Evolutionary conservation across 805 yeast genomes (phyloP).

Genomic region (Yarrowia sp.): DNA sequence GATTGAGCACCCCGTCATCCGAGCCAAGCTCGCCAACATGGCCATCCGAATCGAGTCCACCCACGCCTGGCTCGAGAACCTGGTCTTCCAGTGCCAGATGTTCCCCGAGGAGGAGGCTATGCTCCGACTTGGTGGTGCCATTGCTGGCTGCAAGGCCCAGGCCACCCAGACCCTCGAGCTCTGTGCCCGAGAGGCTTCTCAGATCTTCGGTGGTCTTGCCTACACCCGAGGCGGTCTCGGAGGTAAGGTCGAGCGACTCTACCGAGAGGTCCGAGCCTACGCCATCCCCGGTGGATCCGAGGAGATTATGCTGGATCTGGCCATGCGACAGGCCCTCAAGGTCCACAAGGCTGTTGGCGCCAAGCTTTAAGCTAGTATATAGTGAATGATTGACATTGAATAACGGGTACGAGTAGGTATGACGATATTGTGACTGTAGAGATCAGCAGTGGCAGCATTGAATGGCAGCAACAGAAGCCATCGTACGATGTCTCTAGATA

Average conservation of each 20-base stretch:
- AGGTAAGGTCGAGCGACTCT: constrained; percentile 44
- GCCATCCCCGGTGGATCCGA: constrained; percentile 48
- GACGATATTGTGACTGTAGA: too few relatives aligned
- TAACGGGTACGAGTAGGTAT: too few relatives aligned
- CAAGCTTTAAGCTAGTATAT: constrained; percentile 35
- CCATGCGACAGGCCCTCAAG: constrained; percentile 41
- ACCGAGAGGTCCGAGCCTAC: constrained; percentile 45
- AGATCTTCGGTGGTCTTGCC: constrained; percentile 44
- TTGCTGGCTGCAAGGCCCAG: constrained; percentile 44
- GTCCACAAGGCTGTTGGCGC: constrained; percentile 43
- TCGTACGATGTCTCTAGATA: too few relatives aligned
- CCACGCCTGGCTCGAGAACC: constrained; percentile 41
- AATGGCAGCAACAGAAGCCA: too few relatives aligned
- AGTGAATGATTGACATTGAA: constrained; percentile 1
- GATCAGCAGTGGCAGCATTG: too few relatives aligned
- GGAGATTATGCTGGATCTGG: constrained; percentile 45
- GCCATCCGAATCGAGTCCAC: constrained; percentile 43
- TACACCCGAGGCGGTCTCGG: constrained; percentile 46
- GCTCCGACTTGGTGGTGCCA: constrained; percentile 43
- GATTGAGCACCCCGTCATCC: constrained; percentile 43
- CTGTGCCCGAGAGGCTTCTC: constrained; percentile 46
- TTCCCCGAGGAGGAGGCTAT: constrained; percentile 40
- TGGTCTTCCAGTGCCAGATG: constrained; percentile 37
- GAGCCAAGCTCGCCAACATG: constrained; percentile 44
- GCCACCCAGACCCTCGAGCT: constrained; percentile 43